These are phyloP conservation scores for Clonostachys solani DNA, from an alignment of 2,329 filamentous ascomycete genomes.

Conservation along the genomic window DNA sequence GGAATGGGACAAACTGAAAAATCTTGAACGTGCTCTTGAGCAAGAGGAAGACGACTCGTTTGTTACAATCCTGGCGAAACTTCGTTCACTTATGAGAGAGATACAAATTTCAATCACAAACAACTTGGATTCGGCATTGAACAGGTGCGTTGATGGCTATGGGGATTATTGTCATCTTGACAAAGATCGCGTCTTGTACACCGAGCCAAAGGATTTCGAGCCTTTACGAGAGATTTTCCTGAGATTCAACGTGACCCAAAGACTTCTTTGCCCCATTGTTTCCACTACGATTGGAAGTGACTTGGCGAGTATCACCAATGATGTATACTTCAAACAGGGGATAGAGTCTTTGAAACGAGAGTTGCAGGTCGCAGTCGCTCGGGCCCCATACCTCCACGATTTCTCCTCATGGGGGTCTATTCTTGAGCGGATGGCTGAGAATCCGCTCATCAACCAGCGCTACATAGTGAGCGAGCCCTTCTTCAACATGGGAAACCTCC, in stretches of 20 bases:
- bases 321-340: too few relatives aligned
- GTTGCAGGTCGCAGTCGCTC: too few relatives aligned
- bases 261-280: slow-evolving; percentile 22
- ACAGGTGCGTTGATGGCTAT: not conserved
- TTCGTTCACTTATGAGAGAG: slow-evolving; percentile 13
- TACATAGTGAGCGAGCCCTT: too few relatives aligned
- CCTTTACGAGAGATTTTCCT: slow-evolving; percentile 13
- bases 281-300: slow-evolving; percentile 22
- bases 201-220: slow-evolving; percentile 20
- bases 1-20: slow-evolving; percentile 25
- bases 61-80: slow-evolving; percentile 5
- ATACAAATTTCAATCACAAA: slow-evolving; percentile 9
- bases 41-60: slow-evolving; percentile 1
- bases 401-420: too few relatives aligned
- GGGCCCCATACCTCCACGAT: too few relatives aligned
- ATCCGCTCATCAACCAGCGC: too few relatives aligned
- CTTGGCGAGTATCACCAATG: too few relatives aligned
- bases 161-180: slow-evolving; percentile 13
- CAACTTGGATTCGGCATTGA: slow-evolving; percentile 7
- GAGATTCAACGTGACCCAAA: slow-evolving; percentile 21
- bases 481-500: too few relatives aligned
- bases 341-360: too few relatives aligned
- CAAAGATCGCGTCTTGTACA: slow-evolving; percentile 28
- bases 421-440: too few relatives aligned
- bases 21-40: slow-evolving; percentile 16